These are phyloP conservation scores for Barnettozyma sucrosica DNA, from an alignment of 805 yeast species.

Conservation along the genomic window DNA sequence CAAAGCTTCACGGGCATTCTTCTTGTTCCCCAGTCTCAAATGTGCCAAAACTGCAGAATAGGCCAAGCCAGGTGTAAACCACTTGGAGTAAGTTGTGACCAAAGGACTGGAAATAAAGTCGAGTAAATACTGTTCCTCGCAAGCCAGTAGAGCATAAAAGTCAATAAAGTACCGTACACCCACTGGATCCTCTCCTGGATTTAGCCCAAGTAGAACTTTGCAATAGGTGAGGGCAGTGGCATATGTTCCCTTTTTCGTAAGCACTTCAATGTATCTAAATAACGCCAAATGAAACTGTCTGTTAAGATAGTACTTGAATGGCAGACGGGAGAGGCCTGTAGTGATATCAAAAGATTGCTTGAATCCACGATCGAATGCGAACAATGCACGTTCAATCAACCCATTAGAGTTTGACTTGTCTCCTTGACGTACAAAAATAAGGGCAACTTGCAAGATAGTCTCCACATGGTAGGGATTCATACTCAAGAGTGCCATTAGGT, in stretches of 20 bases:
- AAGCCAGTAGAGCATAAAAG: conserved; percentile 62
- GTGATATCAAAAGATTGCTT: conserved; percentile 54
- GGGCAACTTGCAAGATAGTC: conserved; percentile 72
- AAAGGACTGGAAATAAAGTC: conserved; percentile 53
- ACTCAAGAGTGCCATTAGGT: conserved; percentile 49
- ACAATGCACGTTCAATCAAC: conserved; percentile 67
- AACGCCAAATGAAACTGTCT: conserved; percentile 71
- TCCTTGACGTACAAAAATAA: conserved; percentile 70
- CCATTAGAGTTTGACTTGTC: conserved; percentile 66
- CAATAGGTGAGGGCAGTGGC: conserved; percentile 73
- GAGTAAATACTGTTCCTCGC: conserved; percentile 57
- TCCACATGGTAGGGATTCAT: conserved; percentile 70
- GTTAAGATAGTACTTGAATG: conserved; percentile 69
- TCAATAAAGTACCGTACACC: conserved; percentile 84
- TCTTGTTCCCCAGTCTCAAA: conserved; percentile 35
- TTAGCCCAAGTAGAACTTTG: conserved; percentile 60
- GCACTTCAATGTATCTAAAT: conserved; percentile 62
- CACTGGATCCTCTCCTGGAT: conserved; percentile 76
- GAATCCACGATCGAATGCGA: conserved; percentile 73
- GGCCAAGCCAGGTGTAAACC: conserved; percentile 71
- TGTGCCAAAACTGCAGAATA: conserved; percentile 64
- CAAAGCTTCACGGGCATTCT: conserved; percentile 44
- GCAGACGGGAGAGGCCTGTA: conserved; percentile 54
- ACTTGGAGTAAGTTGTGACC: conserved; percentile 48
- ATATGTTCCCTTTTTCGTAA: conserved; percentile 74